Conservation (phyloP, 306 rosid species). For the Mimosa pudica region DNA sequence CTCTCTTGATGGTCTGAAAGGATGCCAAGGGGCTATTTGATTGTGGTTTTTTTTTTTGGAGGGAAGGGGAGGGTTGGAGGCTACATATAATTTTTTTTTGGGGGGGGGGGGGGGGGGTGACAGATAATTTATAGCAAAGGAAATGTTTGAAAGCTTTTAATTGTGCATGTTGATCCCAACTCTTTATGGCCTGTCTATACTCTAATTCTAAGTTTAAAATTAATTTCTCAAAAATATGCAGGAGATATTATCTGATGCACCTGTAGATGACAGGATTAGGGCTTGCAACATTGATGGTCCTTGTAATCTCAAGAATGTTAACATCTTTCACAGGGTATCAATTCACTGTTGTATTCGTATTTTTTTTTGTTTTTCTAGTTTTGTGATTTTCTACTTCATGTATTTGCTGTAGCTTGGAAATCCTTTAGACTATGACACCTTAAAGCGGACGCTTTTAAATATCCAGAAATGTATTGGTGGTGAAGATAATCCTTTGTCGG, state of each 20-base stretch:
- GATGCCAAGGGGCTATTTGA: not conserved
- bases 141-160: conserved; percentile 27
- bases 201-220: conserved; percentile 30
- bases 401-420: conserved; percentile 66
- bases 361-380: conserved; percentile 32
- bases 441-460: conserved; percentile 67
- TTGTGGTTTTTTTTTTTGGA: too few species aligned
- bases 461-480: conserved; percentile 59
- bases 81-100: not conserved
- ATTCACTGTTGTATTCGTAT: conserved; percentile 29
- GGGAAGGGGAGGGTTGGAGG: too few species aligned
- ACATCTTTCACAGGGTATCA: conserved; percentile 83
- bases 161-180: not conserved
- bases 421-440: conserved; percentile 80
- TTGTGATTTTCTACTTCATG: conserved; percentile 27
- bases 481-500: conserved; percentile 64
- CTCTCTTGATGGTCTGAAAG: conserved; percentile 21
- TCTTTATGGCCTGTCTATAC: conserved; percentile 33
- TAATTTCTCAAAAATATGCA: conserved; percentile 45
- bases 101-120: not conserved
- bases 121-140: conserved; percentile 9
- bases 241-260: conserved; percentile 81
- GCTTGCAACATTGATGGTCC: conserved; percentile 46
- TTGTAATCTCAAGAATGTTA: conserved; percentile 64
- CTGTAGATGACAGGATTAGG: conserved; percentile 69